phyloP scores from a whole-genome alignment of 352 stramenopile genomes.

The Globisporangium irregulare region DNA sequence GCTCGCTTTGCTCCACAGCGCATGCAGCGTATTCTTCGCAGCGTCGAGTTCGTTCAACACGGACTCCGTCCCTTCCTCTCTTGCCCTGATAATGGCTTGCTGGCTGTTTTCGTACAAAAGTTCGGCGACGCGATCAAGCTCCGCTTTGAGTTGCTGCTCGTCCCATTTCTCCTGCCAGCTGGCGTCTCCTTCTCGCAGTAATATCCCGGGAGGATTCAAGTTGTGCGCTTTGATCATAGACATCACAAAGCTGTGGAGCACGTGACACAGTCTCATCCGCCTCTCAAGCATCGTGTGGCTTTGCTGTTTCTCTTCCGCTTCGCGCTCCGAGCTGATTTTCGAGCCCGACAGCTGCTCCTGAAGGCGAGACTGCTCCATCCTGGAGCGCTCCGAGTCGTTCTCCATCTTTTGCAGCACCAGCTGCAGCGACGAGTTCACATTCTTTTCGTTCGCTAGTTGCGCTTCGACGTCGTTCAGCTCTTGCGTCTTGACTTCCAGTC shows the following conservation, averaged over 20 bases:
- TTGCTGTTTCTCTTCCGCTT: slow-evolving; percentile 21
- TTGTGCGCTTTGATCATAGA: slow-evolving; percentile 22
- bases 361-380: slow-evolving; percentile 37
- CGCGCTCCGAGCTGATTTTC: slow-evolving; percentile 26
- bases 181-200: slow-evolving; percentile 15
- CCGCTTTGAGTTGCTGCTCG: slow-evolving; percentile 30
- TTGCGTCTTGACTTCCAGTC: slow-evolving; percentile 37
- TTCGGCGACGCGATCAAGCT: slow-evolving; percentile 26
- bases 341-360: slow-evolving; percentile 38
- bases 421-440: slow-evolving; percentile 28
- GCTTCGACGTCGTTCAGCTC: slow-evolving; percentile 34
- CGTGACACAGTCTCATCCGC: slow-evolving; percentile 23
- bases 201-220: slow-evolving; percentile 7
- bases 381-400: slow-evolving; percentile 26
- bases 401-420: slow-evolving; percentile 36
- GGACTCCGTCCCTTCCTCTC: slow-evolving; percentile 26
- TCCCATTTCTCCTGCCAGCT: slow-evolving; percentile 22
- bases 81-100: slow-evolving; percentile 27
- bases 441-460: slow-evolving; percentile 23
- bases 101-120: slow-evolving; percentile 27
- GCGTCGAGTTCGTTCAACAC: slow-evolving; percentile 44
- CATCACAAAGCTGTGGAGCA: slow-evolving; percentile 29
- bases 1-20: slow-evolving; percentile 18
- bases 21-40: slow-evolving; percentile 42
- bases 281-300: slow-evolving; percentile 22